These are phyloP conservation scores for Chloranthus sessilifolius DNA, from an alignment of 164 flowering plant genomes.

Conservation along the genomic window DNA sequence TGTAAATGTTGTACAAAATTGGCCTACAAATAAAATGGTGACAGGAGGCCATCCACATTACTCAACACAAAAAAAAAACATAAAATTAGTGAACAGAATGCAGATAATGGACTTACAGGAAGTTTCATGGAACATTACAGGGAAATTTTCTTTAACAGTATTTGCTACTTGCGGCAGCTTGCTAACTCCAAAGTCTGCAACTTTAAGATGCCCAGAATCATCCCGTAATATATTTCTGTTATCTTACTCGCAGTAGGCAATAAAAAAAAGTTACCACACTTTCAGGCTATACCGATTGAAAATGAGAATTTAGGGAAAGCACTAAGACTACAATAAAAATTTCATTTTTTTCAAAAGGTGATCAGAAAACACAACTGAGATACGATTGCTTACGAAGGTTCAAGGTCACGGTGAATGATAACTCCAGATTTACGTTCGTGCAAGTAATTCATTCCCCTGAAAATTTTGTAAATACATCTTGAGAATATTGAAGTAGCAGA, in stretches of 20 bases:
- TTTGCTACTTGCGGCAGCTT: slow-evolving; percentile 57
- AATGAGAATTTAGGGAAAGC: no score
- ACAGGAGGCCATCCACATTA: no score
- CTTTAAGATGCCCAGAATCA: slow-evolving; percentile 93
- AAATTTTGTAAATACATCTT: no score
- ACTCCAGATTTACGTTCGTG: slow-evolving; percentile 82
- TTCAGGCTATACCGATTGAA: slow-evolving; percentile 15
- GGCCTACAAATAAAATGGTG: no score
- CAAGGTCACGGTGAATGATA: slow-evolving; percentile 88
- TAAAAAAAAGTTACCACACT: slow-evolving; percentile 14
- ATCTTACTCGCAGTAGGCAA: slow-evolving; percentile 32
- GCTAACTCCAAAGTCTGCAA: slow-evolving; percentile 97
- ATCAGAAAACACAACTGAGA: no score
- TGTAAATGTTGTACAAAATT: no score
- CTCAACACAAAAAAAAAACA: not conserved
- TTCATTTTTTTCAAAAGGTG: no score
- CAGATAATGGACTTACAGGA: slow-evolving; percentile 68
- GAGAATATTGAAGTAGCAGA: no score
- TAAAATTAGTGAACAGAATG: not conserved
- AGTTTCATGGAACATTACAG: slow-evolving; percentile 37
- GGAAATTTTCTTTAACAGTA: slow-evolving; percentile 55
- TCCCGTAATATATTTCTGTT: slow-evolving; percentile 91
- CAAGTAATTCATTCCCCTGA: slow-evolving; percentile 90
- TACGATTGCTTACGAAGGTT: slow-evolving; percentile 74
- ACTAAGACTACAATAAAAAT: no score